phyloP scores from a whole-genome alignment of 495 filamentous ascomycete species.

The Xylaria nigripes region DNA sequence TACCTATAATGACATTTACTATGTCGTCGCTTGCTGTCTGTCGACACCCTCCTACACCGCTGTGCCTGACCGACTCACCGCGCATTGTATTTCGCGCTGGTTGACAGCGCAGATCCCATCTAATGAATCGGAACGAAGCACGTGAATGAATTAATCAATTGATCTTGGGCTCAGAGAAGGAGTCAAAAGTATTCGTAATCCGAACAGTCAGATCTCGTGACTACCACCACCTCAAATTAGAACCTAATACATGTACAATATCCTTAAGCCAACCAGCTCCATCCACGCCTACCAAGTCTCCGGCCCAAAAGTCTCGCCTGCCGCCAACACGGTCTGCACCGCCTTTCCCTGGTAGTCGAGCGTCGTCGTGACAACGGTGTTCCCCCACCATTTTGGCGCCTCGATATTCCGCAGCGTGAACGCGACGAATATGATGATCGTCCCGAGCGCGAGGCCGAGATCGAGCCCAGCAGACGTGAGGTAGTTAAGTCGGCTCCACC shows the following conservation, averaged over 20 bases:
- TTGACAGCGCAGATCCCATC: no score
- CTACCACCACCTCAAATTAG: no score
- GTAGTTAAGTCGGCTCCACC: slow-evolving; percentile 63
- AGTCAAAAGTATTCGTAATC: no score
- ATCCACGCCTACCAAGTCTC: slow-evolving; percentile 28
- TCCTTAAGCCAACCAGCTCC: background rate
- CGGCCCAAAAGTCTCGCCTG: slow-evolving; percentile 56
- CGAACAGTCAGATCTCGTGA: no score
- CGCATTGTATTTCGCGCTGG: no score
- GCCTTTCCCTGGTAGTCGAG: slow-evolving; percentile 47
- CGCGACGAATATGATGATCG: slow-evolving; percentile 55
- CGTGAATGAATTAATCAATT: no score
- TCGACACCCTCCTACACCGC: no score
- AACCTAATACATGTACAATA: background rate
- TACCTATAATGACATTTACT: no score
- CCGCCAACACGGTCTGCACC: slow-evolving; percentile 37
- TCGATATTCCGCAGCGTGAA: slow-evolving; percentile 42
- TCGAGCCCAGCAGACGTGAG: slow-evolving; percentile 54
- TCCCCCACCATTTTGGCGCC: slow-evolving; percentile 49
- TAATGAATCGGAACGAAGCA: no score
- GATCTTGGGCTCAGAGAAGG: no score
- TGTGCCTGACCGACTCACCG: no score
- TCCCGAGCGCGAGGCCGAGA: slow-evolving; percentile 53
- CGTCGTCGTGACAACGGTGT: slow-evolving; percentile 39
- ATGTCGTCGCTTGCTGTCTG: no score